These are phyloP conservation scores for Diplodia corticola DNA, from an alignment of 2,329 filamentous ascomycete genomes.

Conservation along the genomic window DNA sequence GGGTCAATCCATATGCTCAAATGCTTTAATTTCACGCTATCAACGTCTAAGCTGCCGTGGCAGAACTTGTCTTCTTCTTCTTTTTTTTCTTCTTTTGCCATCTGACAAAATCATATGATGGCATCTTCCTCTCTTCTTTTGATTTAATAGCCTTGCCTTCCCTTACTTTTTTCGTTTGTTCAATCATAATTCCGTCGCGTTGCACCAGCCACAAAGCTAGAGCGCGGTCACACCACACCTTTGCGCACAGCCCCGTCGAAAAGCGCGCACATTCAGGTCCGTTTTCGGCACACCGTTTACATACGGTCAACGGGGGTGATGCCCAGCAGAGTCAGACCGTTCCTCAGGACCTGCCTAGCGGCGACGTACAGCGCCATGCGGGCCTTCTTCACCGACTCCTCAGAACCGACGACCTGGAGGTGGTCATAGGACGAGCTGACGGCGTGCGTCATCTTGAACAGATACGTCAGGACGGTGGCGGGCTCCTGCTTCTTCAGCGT, in stretches of 20 bases:
- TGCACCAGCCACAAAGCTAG: too few relatives aligned
- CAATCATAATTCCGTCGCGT: not conserved
- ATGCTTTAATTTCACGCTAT: not conserved
- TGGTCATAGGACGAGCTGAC: conserved; percentile 81
- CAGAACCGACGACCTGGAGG: conserved; percentile 77
- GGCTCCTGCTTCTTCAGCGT: conserved; percentile 82
- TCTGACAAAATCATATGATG: not conserved
- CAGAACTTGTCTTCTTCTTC: not conserved
- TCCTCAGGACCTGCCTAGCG: conserved; percentile 72
- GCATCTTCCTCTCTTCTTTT: not conserved
- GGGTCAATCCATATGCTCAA: not conserved
- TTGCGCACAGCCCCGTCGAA: not conserved
- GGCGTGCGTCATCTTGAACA: conserved; percentile 84
- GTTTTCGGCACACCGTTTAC: conserved; percentile 7
- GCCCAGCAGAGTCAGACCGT: conserved; percentile 80
- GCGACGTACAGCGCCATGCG: conserved; percentile 77
- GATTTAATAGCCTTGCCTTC: not conserved
- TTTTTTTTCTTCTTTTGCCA: not conserved
- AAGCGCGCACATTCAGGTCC: not conserved
- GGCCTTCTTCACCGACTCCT: conserved; percentile 68
- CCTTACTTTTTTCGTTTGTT: not conserved
- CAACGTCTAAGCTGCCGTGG: not conserved
- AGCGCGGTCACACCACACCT: not conserved
- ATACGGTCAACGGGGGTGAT: conserved; percentile 71
- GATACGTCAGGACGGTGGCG: conserved; percentile 66